These are phyloP conservation scores for Suillus sp. DNA, from an alignment of 768 basidiomycete genomes.

Conservation along the genomic window DNA sequence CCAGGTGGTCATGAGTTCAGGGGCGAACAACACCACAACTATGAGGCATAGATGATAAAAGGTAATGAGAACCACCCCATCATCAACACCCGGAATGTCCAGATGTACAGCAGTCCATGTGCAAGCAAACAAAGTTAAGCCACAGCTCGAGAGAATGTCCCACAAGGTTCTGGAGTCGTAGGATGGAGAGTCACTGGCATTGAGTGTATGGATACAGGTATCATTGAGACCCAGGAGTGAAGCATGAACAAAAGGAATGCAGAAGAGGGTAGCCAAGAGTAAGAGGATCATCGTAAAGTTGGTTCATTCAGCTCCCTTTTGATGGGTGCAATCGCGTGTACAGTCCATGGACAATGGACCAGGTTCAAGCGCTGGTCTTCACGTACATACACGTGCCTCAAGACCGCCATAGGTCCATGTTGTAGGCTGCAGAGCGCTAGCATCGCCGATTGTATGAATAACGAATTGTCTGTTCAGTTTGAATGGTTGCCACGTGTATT, in stretches of 20 bases:
- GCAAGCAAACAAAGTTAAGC: conserved; percentile 33
- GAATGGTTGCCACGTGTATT: no score
- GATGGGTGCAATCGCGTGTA: background rate
- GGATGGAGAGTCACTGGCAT: background rate
- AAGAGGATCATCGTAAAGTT: background rate
- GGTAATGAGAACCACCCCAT: conserved; percentile 1
- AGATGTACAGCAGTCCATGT: conserved; percentile 34
- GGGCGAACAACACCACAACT: conserved; percentile 17
- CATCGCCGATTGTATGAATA: no score
- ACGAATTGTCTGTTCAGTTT: no score
- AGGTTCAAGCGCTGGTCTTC: no score
- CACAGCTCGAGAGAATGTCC: conserved; percentile 29
- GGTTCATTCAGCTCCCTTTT: background rate
- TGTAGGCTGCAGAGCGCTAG: no score
- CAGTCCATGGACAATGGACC: background rate
- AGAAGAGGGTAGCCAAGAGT: background rate
- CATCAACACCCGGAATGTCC: conserved; percentile 27
- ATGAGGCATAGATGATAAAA: conserved; percentile 20
- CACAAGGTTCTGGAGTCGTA: conserved; percentile 15
- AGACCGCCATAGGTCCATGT: no score
- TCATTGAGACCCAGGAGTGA: background rate
- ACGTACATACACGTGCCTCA: no score
- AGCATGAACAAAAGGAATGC: background rate
- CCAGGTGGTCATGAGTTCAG: background rate
- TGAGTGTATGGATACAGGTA: background rate